Conservation (phyloP, 768 basidiomycete genomes). For the Cytidiella melzeri region DNA sequence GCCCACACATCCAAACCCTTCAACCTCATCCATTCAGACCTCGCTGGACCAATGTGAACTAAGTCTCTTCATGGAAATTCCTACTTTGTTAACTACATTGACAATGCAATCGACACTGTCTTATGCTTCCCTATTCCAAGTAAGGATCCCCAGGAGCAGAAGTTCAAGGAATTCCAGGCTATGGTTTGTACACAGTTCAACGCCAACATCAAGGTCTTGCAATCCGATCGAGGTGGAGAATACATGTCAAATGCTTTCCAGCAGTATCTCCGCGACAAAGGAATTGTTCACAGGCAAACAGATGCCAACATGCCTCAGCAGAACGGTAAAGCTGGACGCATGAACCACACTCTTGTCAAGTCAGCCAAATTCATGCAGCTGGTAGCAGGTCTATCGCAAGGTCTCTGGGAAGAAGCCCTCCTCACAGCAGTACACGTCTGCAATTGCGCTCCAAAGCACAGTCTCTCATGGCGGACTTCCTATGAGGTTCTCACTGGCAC, state of each 20-base stretch:
- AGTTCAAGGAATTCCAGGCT: too few relatives aligned
- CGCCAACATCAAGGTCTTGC: constrained; percentile 27
- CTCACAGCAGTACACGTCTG: constrained; percentile 15
- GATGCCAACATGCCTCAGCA: constrained; percentile 36
- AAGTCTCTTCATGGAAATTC: constrained; percentile 18
- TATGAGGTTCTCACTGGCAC: too few relatives aligned
- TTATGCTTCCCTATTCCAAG: constrained; percentile 20
- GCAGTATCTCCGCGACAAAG: constrained; percentile 21
- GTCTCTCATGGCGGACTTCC: constrained; percentile 9
- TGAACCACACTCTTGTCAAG: constrained; percentile 22
- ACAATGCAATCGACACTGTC: constrained; percentile 27
- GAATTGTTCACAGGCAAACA: constrained; percentile 33
- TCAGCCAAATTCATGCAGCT: constrained; percentile 20
- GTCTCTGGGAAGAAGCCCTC: constrained; percentile 25
- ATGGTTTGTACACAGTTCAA: too few relatives aligned
- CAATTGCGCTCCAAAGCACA: constrained; percentile 10
- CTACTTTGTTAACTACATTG: constrained; percentile 33
- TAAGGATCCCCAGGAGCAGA: constrained; percentile 26
- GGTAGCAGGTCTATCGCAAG: constrained; percentile 14
- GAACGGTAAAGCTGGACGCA: constrained; percentile 34
- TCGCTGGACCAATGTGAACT: neutral
- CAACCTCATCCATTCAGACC: neutral
- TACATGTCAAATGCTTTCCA: constrained; percentile 21
- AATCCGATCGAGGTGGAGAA: constrained; percentile 26
- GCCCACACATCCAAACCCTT: neutral